phyloP scores from a whole-genome alignment of 148 eudicot species.

The Beta vulgaris region DNA sequence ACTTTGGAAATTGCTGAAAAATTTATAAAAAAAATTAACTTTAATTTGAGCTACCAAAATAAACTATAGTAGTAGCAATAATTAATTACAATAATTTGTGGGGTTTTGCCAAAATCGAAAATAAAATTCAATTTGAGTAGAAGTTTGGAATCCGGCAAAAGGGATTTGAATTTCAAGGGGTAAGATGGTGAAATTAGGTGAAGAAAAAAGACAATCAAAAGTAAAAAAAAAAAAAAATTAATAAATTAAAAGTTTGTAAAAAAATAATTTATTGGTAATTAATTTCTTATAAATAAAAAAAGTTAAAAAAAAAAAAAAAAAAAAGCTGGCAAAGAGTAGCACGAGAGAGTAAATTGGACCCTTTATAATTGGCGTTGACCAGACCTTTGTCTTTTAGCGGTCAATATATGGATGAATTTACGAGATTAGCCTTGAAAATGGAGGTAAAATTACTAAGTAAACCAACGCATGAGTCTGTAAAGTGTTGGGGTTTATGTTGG shows the following conservation, averaged over 20 bases:
- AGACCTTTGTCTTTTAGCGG: slow-evolving; percentile 26
- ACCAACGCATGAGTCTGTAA: slow-evolving; percentile 21
- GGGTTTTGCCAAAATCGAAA: slow-evolving; percentile 24
- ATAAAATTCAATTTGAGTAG: slow-evolving; percentile 23
- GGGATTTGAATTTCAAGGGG: slow-evolving; percentile 32
- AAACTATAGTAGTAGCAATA: slow-evolving; percentile 22
- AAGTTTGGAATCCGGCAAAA: slow-evolving; percentile 35
- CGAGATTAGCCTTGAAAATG: slow-evolving; percentile 13
- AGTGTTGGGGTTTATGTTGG: slow-evolving; percentile 18
- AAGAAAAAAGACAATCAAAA: neutral
- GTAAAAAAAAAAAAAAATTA: neutral
- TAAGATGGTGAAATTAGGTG: neutral
- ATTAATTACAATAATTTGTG: slow-evolving; percentile 21
- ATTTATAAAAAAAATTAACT: slow-evolving; percentile 1
- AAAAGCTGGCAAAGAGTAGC: slow-evolving; percentile 29
- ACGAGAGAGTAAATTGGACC: slow-evolving; percentile 19
- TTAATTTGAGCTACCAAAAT: slow-evolving; percentile 15
- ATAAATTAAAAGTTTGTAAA: too few relatives aligned
- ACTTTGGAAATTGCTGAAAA: slow-evolving; percentile 26
- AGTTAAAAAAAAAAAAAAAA: too few relatives aligned
- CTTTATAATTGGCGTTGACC: slow-evolving; percentile 23
- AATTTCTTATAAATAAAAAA: too few relatives aligned
- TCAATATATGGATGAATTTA: neutral
- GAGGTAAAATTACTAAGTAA: slow-evolving; percentile 1
- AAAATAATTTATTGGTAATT: neutral